Conservation (phyloP, 2,329 filamentous ascomycete species). For the Aspergillus ustus region DNA sequence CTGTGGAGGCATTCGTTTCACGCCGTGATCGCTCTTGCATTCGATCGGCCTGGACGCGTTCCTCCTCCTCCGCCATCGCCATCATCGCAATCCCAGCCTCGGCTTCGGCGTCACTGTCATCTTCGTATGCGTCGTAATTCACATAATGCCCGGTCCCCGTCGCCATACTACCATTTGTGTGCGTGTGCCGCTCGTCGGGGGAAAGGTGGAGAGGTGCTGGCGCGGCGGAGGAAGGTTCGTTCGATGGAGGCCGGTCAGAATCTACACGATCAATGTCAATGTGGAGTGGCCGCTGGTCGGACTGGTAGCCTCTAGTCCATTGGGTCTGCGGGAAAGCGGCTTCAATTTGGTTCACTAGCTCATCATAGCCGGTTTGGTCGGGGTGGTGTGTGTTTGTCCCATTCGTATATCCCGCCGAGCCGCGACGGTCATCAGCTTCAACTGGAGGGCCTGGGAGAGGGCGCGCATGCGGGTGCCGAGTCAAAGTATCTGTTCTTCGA, state of each 20-base stretch:
- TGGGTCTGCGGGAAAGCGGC: conserved; percentile 52
- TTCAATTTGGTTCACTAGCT: conserved; percentile 62
- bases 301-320: conserved; percentile 28
- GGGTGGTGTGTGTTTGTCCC: conserved; percentile 38
- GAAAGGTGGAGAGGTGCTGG: conserved; percentile 36
- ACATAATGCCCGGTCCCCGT: conserved; percentile 51
- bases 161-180: conserved; percentile 54
- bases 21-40: conserved; percentile 61
- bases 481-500: conserved; percentile 57
- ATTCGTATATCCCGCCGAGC: conserved; percentile 23
- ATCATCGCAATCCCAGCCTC: conserved; percentile 82
- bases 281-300: conserved; percentile 32
- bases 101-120: conserved; percentile 88
- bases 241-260: not conserved
- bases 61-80: conserved; percentile 78
- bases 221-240: conserved; percentile 13
- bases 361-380: conserved; percentile 55
- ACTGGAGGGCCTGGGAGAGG: conserved; percentile 63
- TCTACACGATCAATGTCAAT: conserved; percentile 25
- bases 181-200: conserved; percentile 50
- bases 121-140: conserved; percentile 58
- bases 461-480: conserved; percentile 61
- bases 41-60: conserved; percentile 59
- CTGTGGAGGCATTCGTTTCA: conserved; percentile 58
- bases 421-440: conserved; percentile 45